Base-by-base conservation (phyloP, 1,284 basidiomycete species). In the Binderoboletus segoi region DNA sequence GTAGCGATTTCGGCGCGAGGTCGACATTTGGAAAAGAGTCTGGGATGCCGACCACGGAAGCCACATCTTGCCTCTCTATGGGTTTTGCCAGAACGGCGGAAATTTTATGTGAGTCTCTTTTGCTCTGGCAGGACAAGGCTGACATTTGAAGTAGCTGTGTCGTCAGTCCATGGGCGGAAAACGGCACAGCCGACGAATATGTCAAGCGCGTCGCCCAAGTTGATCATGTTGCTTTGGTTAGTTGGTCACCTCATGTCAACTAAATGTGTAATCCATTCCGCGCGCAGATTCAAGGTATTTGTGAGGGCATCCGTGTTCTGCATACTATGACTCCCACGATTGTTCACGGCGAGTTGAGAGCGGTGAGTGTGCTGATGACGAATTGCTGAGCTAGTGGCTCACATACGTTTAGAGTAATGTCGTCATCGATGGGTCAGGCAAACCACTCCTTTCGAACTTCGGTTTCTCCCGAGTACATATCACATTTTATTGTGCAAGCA, bases 361-460 rank as follows among this genome's bases (percentile, higher is more conserved):
- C 77, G 20, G 83, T 82, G n/a, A n/a, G 56, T 48, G 74, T 68
- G 37, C 48, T 26, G 35, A 51, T 40, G n/a, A n/a, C n/a, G n/a
- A n/a, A n/a, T n/a, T n/a, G n/a, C n/a, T n/a, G n/a, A n/a, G n/a
- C n/a, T n/a, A n/a, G n/a, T n/a, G n/a, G n/a, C 45, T 61, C 28
- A 70, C 20, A n/a, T n/a, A 2, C 42, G 3, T 48, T 50, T 26
- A 85, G 83, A 73, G 73, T 30, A 86, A 83, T 59, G 76, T 86
- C 20, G 73, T 82, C 28, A 78, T 86, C 28, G 69, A 80, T 61
- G 65, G 71, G 18, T 54, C 65, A 35, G 81, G 82, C 0, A 68
- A 75, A 20, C 82, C 84, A 21, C 71, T 82, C 16, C 70, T 86
- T 23, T 77, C 84, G 6, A 83, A 86, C 61, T 86, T 84, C 63